phyloP scores from a whole-genome alignment of 495 filamentous ascomycete species.

The Penicillium bovifimosum region DNA sequence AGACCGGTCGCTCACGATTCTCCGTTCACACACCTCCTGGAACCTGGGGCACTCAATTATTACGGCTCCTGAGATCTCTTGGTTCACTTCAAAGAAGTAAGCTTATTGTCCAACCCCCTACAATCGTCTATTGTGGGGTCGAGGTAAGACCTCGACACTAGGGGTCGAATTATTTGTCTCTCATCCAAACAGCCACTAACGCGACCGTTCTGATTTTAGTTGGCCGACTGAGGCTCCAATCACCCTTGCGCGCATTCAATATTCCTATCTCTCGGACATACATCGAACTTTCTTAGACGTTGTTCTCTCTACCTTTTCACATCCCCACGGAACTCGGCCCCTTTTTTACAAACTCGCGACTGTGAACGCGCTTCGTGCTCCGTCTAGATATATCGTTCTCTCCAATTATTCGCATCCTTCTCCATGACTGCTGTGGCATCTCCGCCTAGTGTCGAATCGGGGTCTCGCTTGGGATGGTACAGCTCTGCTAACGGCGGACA shows the following conservation, averaged over 20 bases:
- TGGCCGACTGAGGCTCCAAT: constrained; percentile 15
- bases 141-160: background rate
- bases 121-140: background rate
- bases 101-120: background rate
- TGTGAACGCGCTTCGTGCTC: constrained; percentile 18
- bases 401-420: constrained; percentile 30
- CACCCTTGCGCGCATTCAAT: constrained; percentile 10
- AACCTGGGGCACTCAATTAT: constrained; percentile 20
- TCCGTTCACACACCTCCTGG: constrained; percentile 35
- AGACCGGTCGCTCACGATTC: constrained; percentile 29
- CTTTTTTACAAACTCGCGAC: constrained; percentile 9
- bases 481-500: constrained; percentile 64
- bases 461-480: constrained; percentile 57
- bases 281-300: background rate
- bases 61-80: background rate
- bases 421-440: constrained; percentile 96
- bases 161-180: constrained; percentile 11
- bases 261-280: background rate
- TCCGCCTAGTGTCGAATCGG: constrained; percentile 80
- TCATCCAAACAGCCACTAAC: constrained; percentile 22
- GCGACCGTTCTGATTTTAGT: constrained; percentile 25
- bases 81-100: constrained; percentile 12
- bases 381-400: constrained; percentile 13
- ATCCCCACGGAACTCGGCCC: background rate
- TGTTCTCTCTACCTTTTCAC: background rate